phyloP scores from a whole-genome alignment of 2,329 filamentous ascomycete genomes.

The Seiridium cupressi region DNA sequence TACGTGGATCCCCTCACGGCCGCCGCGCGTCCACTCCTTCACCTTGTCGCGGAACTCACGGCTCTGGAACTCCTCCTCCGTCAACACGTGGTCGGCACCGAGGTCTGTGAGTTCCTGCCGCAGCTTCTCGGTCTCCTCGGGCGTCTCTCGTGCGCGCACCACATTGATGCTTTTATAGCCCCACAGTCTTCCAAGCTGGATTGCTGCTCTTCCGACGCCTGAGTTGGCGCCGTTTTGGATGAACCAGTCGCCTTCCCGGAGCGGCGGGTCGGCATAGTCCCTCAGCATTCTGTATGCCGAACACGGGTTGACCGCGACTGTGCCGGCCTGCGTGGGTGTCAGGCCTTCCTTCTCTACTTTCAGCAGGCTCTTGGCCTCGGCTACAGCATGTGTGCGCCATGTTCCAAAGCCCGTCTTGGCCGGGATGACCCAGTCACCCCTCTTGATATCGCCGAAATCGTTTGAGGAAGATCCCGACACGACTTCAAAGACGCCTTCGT shows the following conservation, averaged over 20 bases:
- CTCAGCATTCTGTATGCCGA: slow-evolving; percentile 92
- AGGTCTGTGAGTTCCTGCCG: slow-evolving; percentile 50
- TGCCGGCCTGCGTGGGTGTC: slow-evolving; percentile 76
- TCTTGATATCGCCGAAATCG: slow-evolving; percentile 50
- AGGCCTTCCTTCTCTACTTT: slow-evolving; percentile 65
- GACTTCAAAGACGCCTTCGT: slow-evolving; percentile 95
- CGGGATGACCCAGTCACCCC: slow-evolving; percentile 94
- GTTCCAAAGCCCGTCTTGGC: slow-evolving; percentile 81
- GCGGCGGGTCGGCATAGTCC: slow-evolving; percentile 60
- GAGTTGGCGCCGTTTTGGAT: slow-evolving; percentile 97
- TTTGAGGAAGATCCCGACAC: slow-evolving; percentile 57
- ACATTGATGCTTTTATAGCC: slow-evolving; percentile 90
- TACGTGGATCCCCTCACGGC: slow-evolving; percentile 69
- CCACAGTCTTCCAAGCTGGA: slow-evolving; percentile 84
- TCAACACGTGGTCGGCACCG: slow-evolving; percentile 57
- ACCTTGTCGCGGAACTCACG: slow-evolving; percentile 61
- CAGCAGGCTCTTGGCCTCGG: slow-evolving; percentile 41
- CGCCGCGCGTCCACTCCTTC: slow-evolving; percentile 66
- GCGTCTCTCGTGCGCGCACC: slow-evolving; percentile 68
- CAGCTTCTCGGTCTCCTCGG: slow-evolving; percentile 61
- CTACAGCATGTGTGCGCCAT: slow-evolving; percentile 87
- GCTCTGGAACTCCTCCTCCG: slow-evolving; percentile 52
- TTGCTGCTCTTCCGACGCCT: slow-evolving; percentile 86
- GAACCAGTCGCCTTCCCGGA: slow-evolving; percentile 81
- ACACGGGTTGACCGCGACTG: slow-evolving; percentile 88